These are phyloP conservation scores for Starmera pachycereana DNA, from an alignment of 805 yeast species.

Conservation along the genomic window DNA sequence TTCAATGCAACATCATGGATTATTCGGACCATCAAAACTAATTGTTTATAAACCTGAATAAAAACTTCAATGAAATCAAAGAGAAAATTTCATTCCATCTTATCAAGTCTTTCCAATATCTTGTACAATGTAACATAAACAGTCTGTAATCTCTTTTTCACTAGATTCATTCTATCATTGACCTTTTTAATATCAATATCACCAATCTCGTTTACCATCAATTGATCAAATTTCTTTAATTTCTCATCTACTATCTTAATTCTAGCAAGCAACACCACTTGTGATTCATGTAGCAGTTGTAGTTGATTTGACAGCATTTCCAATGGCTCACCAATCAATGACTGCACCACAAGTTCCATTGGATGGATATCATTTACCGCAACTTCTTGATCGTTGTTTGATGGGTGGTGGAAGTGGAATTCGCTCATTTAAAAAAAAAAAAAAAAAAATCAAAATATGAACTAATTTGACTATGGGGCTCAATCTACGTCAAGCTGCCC, in stretches of 20 bases:
- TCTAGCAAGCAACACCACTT: conserved; percentile 40
- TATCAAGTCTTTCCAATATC: conserved; percentile 23
- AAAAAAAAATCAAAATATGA: too few species aligned
- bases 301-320: conserved; percentile 41
- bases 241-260: conserved; percentile 29
- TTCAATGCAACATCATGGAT: not conserved
- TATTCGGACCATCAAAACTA: too few species aligned
- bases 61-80: too few species aligned
- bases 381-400: not conserved
- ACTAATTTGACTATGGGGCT: too few species aligned
- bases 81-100: conserved; percentile 4
- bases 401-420: conserved; percentile 7
- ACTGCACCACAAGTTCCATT: conserved; percentile 48
- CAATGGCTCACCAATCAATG: conserved; percentile 42
- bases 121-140: conserved; percentile 21
- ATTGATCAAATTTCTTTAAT: too few species aligned
- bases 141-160: conserved; percentile 16
- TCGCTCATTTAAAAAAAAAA: conserved; percentile 1
- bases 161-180: conserved; percentile 14
- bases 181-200: conserved; percentile 9
- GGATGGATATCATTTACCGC: conserved; percentile 35
- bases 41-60: too few species aligned
- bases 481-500: too few species aligned
- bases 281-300: conserved; percentile 46
- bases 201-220: not conserved